A percentile compares a stretch with the other conserved stretches of the same genome.
Conservation (phyloP, 768 basidiomycete genomes). For the Rhizopogon salebrosus region DNA sequence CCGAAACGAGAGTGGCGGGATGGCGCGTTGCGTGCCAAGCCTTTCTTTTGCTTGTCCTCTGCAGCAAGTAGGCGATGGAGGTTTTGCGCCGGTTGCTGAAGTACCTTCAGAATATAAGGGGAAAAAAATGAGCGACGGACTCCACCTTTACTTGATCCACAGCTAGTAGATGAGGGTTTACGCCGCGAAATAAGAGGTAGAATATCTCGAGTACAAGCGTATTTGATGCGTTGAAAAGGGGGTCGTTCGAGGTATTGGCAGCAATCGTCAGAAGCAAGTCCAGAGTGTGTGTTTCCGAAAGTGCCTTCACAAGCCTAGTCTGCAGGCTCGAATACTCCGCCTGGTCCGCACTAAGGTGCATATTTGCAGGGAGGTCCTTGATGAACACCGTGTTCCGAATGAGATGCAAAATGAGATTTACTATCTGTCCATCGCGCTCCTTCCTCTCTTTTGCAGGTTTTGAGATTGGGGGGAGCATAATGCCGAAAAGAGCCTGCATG, state of each 20-base stretch:
- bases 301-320: conserved; percentile 63
- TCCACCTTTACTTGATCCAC: conserved; percentile 62
- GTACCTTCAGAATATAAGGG: conserved; percentile 11
- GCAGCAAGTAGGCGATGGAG: conserved; percentile 72
- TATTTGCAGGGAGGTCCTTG: conserved; percentile 74
- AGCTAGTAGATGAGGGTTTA: conserved; percentile 56
- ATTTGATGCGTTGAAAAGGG: conserved; percentile 83
- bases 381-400: conserved; percentile 94
- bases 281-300: conserved; percentile 68
- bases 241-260: conserved; percentile 67
- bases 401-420: conserved; percentile 84
- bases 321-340: conserved; percentile 77
- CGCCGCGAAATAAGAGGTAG: conserved; percentile 82
- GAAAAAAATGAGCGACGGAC: conserved; percentile 1
- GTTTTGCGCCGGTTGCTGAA: conserved; percentile 61
- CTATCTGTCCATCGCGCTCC: conserved; percentile 79
- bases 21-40: conserved; percentile 47
- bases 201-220: conserved; percentile 90
- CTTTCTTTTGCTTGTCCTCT: conserved; percentile 64
- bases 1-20: conserved; percentile 96
- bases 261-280: conserved; percentile 84
- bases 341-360: conserved; percentile 68
- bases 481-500: conserved; percentile 65
- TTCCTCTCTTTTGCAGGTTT: conserved; percentile 63
- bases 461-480: conserved; percentile 75